Base-by-base conservation (phyloP, 1,139 yeast genomes). In the Eremothecium cymbalariae region DNA sequence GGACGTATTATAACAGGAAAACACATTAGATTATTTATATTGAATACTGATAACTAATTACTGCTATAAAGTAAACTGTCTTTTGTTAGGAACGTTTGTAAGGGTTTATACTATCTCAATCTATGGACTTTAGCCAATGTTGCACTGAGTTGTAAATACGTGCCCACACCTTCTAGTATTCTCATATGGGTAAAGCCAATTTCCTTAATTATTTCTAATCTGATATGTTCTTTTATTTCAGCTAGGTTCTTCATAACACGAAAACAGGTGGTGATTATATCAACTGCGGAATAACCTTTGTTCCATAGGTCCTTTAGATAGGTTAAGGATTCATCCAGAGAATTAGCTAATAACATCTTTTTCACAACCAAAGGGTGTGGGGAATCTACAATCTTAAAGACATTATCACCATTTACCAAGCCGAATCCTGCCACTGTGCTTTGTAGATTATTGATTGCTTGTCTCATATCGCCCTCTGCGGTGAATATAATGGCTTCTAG, bases 401-500 rank as follows among this genome's bases (percentile, higher is more conserved):
- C 98, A 53, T 88, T 90, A 26, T 83, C 83, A 34, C 86, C 90
- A 51, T 77, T 82, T 11, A 90, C 96, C 44, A 83, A 70, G 2
- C 84, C 90, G 61, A 88, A 88, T 1, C 98, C 98, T 1, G 95
- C 86, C 18, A 79, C 93, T 0, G 97, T 86, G 55, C 94, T 79
- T 55, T 90, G 98, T 39, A 90, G 59, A 57, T 90, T 90, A 53
- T 93, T 93, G 34, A 93, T 73, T 0, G 98, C 98, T 58, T 90
- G 98, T 60, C 99, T 74, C 98, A 93, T 90, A 56, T 90, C 99
- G 38, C 98, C 98, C 57, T 90, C 99, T 0, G 96, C 94, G 0
- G 96, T 81, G 62, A 90, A 90, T n/a, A 93, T 75, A 42, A 90
- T 68, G 0, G 98, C 98, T 47, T 86, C 88, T 25, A 90, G 63